Conservation (phyloP, 2,329 filamentous ascomycete species). For the Lachnellula subtilissima region DNA sequence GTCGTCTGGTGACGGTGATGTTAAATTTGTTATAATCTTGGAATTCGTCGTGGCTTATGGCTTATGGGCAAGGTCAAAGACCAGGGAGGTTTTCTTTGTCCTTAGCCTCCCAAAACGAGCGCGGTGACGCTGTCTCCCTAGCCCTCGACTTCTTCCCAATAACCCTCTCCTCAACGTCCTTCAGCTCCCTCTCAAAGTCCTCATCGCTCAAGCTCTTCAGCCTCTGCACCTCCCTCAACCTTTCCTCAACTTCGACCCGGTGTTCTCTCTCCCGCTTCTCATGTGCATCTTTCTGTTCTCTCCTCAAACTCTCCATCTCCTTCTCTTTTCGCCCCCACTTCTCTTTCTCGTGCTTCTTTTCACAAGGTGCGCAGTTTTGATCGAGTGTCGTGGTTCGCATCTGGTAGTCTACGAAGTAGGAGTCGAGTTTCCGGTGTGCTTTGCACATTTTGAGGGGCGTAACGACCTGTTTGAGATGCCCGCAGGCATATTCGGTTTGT, state of each 20-base stretch:
- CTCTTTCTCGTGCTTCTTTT: not conserved
- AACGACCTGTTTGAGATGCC: not conserved
- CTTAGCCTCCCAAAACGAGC: not conserved
- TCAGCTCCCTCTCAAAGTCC: slow-evolving; percentile 1
- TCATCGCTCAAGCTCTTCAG: not conserved
- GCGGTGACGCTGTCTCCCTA: not conserved
- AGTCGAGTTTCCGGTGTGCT: not conserved
- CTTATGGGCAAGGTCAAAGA: not conserved
- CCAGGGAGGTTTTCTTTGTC: not conserved
- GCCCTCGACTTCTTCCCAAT: not conserved
- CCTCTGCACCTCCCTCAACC: not conserved
- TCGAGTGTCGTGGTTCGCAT: not conserved
- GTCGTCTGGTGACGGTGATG: too few species aligned
- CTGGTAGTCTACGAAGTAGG: slow-evolving; percentile 1
- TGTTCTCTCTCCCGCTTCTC: not conserved
- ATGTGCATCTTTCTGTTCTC: not conserved
- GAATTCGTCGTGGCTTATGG: too few species aligned
- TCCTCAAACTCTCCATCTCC: not conserved
- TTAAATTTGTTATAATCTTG: too few species aligned
- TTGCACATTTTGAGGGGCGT: slow-evolving; percentile 1
- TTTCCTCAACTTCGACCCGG: not conserved
- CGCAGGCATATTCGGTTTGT: not conserved
- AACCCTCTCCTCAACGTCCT: not conserved
- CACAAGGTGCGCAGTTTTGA: not conserved
- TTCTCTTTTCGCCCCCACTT: not conserved